These are phyloP conservation scores for Phlyctochytrium planicorne DNA, from an alignment of 192 early-diverging fungal species.

Conservation along the genomic window DNA sequence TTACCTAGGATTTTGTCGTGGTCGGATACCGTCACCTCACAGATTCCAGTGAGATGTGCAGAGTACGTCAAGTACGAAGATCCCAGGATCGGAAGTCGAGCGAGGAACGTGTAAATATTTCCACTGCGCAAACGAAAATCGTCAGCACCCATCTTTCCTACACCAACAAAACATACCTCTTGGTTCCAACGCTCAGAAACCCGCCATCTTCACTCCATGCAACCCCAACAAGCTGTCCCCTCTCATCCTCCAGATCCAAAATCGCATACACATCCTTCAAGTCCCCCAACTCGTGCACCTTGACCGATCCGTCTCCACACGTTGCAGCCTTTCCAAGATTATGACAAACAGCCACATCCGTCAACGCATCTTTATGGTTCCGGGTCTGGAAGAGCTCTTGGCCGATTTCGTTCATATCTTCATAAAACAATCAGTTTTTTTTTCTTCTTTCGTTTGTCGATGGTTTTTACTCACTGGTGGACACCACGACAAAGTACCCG, in stretches of 20 bases:
- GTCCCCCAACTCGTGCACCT: constrained; percentile 51
- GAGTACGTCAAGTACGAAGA: constrained; percentile 6
- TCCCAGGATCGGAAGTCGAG: constrained; percentile 40
- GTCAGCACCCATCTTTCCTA: constrained; percentile 1
- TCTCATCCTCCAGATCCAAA: constrained; percentile 48
- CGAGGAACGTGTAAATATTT: constrained; percentile 39
- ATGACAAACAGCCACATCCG: constrained; percentile 34
- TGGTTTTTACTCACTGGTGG: constrained; percentile 34
- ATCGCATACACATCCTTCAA: constrained; percentile 50
- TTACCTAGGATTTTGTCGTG: constrained; percentile 24
- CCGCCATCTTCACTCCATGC: constrained; percentile 52
- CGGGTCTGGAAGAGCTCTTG: constrained; percentile 49
- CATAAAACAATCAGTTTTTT: background rate
- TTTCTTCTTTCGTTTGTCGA: constrained; percentile 2
- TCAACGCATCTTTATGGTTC: constrained; percentile 42
- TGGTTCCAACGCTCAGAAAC: constrained; percentile 47
- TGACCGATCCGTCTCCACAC: constrained; percentile 47
- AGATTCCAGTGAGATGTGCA: constrained; percentile 34
- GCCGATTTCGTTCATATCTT: constrained; percentile 45
- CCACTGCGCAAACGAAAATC: constrained; percentile 25
- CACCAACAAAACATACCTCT: constrained; percentile 22
- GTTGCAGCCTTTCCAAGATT: constrained; percentile 43
- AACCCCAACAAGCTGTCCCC: constrained; percentile 30
- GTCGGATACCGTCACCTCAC: constrained; percentile 40
- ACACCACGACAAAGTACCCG: constrained; percentile 50